Percentiles rank a stretch among this genome's conserved stretches.
These are phyloP conservation scores for Oryza meridionalis DNA, from an alignment of 176 grass and related monocot species.

Conservation along the genomic window DNA sequence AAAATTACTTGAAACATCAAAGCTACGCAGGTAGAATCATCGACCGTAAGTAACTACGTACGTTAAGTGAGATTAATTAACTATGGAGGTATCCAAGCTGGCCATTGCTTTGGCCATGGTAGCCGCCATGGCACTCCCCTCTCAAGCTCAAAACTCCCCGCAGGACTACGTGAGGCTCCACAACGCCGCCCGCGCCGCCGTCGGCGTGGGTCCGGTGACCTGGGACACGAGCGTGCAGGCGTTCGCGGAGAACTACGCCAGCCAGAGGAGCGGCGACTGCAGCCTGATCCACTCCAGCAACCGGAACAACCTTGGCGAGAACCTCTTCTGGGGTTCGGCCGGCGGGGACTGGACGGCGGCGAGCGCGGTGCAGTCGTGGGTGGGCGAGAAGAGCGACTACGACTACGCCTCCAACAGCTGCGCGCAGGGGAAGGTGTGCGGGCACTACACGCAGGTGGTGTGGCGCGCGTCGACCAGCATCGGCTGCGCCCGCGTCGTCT, in stretches of 20 bases:
- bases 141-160: neutral
- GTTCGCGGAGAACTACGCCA: no score
- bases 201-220: no score
- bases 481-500: conserved; percentile 39
- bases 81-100: neutral
- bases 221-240: no score
- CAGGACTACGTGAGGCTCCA: neutral
- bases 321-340: conserved; percentile 35
- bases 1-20: neutral
- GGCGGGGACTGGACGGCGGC: conserved; percentile 3
- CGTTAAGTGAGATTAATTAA: no score
- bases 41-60: no score
- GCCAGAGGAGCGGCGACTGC: no score
- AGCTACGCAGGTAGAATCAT: no score
- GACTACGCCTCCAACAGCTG: conserved; percentile 40
- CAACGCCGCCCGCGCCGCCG: neutral
- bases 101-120: conserved; percentile 8
- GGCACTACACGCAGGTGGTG: conserved; percentile 62
- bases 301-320: conserved; percentile 27
- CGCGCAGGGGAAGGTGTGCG: conserved; percentile 5
- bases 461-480: conserved; percentile 35
- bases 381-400: conserved; percentile 43
- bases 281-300: no score
- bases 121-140: neutral
- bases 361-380: conserved; percentile 43